A percentile compares a stretch with the other conserved stretches of the same genome.
These are phyloP conservation scores for Ganoderma meredithae DNA, from an alignment of 1,284 basidiomycete species.

Conservation along the genomic window DNA sequence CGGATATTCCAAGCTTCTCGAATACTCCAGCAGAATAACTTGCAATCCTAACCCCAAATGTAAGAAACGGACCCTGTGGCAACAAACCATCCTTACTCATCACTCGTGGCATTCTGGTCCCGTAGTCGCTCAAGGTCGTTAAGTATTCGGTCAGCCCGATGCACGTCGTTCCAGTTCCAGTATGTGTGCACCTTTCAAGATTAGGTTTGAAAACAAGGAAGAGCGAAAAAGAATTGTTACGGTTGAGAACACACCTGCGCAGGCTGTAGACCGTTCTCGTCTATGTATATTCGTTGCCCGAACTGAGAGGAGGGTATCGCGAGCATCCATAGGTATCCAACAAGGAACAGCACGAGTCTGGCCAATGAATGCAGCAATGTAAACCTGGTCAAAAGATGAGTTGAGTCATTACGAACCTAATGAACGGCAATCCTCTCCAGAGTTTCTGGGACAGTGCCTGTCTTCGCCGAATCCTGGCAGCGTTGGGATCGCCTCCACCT, in stretches of 20 bases:
- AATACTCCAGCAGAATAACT: conserved; percentile 55
- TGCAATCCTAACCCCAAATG: conserved; percentile 59
- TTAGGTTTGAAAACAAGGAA: conserved; percentile 6
- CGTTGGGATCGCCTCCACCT: conserved; percentile 40
- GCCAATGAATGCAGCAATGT: not conserved
- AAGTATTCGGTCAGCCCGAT: conserved; percentile 81
- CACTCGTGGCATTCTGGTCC: conserved; percentile 68
- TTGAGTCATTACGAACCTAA: conserved; percentile 12
- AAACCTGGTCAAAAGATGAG: not conserved
- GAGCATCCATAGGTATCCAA: conserved; percentile 80
- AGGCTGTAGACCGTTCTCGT: conserved; percentile 94
- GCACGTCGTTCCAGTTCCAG: conserved; percentile 90
- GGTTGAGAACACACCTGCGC: conserved; percentile 64
- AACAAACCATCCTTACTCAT: conserved; percentile 62
- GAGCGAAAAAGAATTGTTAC: conserved; percentile 20
- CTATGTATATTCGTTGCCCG: conserved; percentile 80
- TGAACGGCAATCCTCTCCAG: conserved; percentile 30
- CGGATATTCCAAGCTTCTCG: conserved; percentile 69
- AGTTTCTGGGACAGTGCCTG: conserved; percentile 41
- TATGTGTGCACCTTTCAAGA: conserved; percentile 78
- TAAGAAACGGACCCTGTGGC: not conserved
- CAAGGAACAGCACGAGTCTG: conserved; percentile 63
- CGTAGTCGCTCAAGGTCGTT: conserved; percentile 70
- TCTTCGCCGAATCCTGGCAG: conserved; percentile 50
- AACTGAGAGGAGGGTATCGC: conserved; percentile 71